Conservation (phyloP, 75 land plant genomes). For the Selaginella tamariscina region DNA sequence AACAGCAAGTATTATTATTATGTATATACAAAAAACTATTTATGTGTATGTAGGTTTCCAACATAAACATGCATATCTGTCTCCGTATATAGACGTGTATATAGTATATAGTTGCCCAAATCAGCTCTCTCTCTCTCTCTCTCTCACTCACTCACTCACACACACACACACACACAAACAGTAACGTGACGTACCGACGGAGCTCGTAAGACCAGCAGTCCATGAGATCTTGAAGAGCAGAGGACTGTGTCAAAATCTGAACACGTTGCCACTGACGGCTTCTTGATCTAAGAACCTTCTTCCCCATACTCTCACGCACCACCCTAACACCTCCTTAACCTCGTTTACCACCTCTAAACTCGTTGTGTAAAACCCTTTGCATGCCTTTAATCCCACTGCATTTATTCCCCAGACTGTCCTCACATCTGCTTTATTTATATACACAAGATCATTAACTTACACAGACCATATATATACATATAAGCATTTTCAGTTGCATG, state of each 20-base stretch:
- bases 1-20: background rate
- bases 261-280: slow-evolving; percentile 38
- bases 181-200: slow-evolving; percentile 37
- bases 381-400: slow-evolving; percentile 79
- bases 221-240: slow-evolving; percentile 68
- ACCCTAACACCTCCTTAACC: slow-evolving; percentile 53
- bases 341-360: slow-evolving; percentile 56
- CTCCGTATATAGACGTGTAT: no score
- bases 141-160: no score
- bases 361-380: slow-evolving; percentile 53
- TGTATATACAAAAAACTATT: background rate
- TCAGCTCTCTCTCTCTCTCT: no score
- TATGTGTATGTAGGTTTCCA: no score
- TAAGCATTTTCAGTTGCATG: slow-evolving; percentile 53
- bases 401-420: slow-evolving; percentile 47
- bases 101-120: no score
- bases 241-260: slow-evolving; percentile 61
- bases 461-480: slow-evolving; percentile 38
- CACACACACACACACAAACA: no score
- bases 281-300: slow-evolving; percentile 48
- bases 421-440: slow-evolving; percentile 23
- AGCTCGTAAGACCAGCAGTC: slow-evolving; percentile 54
- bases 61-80: no score
- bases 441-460: slow-evolving; percentile 14
- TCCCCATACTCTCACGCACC: slow-evolving; percentile 37